Conservation (phyloP, 2,329 filamentous ascomycete genomes). For the Pseudogymnoascus verrucosus region DNA sequence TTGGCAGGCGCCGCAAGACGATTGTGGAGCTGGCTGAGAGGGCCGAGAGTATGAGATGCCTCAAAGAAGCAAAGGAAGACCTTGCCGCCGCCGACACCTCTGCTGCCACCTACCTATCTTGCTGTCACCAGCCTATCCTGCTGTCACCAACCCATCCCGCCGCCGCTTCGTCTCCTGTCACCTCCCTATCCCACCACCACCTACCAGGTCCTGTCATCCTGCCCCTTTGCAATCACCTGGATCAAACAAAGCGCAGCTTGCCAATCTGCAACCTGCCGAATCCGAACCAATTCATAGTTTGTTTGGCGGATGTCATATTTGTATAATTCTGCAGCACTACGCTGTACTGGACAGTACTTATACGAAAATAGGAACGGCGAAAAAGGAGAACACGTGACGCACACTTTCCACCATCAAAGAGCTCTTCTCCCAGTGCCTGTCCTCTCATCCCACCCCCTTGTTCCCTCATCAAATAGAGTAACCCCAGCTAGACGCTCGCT, state of each 20-base stretch:
- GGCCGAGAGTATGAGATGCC: no score
- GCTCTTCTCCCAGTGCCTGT: no score
- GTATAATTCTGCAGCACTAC: neutral
- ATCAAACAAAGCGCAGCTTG: no score
- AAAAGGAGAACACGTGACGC: neutral
- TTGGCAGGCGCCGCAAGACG: no score
- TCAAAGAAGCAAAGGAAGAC: no score
- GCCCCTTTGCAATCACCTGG: no score
- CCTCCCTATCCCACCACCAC: neutral
- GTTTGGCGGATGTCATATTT: neutral
- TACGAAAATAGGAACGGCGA: neutral
- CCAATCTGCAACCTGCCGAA: neutral
- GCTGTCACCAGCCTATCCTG: neutral
- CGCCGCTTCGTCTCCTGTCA: neutral
- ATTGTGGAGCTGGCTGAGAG: no score
- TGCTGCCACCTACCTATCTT: neutral
- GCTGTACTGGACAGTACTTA: neutral
- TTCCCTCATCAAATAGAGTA: neutral
- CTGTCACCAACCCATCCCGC: neutral
- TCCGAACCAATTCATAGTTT: neutral
- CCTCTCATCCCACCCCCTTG: neutral
- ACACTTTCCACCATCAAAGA: neutral
- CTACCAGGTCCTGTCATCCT: no score
- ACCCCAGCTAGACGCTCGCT: neutral
- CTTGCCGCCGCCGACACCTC: neutral